A percentile compares a stretch with the other conserved stretches of the same genome.
Evolutionary conservation across 106 monocot species (phyloP).

Genomic region (Dendrobium chrysotoxum): DNA sequence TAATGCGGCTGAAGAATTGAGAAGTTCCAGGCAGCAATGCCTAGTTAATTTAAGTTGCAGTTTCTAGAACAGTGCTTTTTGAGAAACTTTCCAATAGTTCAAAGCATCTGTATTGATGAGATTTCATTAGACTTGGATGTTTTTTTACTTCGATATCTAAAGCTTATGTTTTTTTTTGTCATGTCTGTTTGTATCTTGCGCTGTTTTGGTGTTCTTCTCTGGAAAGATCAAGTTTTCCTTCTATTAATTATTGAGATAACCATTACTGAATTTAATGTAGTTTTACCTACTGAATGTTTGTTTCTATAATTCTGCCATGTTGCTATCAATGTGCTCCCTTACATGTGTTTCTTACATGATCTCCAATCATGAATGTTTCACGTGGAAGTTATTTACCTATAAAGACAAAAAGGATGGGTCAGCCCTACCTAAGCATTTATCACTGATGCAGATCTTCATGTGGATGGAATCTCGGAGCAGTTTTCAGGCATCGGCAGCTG

Average conservation of each 20-base stretch:
- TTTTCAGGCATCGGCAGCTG: slow-evolving; percentile 32
- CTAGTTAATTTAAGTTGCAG: neutral
- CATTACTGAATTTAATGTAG: neutral
- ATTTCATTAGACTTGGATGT: neutral
- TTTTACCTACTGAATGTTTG: neutral
- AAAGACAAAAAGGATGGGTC: neutral
- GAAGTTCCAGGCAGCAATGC: slow-evolving; percentile 6
- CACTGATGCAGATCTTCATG: slow-evolving; percentile 58
- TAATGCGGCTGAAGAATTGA: slow-evolving; percentile 49
- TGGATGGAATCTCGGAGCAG: slow-evolving; percentile 53
- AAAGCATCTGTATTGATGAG: neutral
- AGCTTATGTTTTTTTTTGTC: neutral
- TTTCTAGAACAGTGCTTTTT: neutral
- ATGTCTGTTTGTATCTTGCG: neutral
- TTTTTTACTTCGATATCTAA: neutral
- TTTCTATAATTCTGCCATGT: neutral
- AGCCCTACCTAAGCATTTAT: slow-evolving; percentile 15
- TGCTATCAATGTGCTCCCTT: neutral
- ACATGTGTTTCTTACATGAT: neutral
- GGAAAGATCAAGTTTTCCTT: neutral
- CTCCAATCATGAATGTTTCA: neutral
- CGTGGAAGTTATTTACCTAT: neutral
- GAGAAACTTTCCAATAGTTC: neutral
- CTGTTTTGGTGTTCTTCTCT: neutral
- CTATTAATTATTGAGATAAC: neutral